Evolutionary conservation across 1,284 basidiomycete genomes (phyloP), one percentile per base, ranked within the genome.

Genomic region (Omphalotus olearius): DNA sequence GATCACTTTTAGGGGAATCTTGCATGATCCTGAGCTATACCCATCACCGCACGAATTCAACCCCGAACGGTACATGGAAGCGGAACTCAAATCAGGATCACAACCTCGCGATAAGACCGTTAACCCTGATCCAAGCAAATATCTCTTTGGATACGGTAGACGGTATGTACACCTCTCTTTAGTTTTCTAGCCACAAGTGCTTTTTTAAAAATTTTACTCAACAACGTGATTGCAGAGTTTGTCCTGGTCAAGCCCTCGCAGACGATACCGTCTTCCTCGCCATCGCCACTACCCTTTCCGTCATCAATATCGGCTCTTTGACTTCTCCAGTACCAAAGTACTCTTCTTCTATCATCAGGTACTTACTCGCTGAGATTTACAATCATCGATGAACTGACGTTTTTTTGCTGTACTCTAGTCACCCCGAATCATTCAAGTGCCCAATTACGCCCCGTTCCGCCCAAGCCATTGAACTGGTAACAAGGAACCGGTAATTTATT

Each of bases 41-140:
- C 43, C 36, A 18, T 35, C 25, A 23, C 50, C 50, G 2, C 45
- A 25, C 4, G 26, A 52, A 26, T 52, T 47, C 38, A 17, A 40
- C 36, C 50, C 50, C n/a, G 45, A 52, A 18, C 26, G 50, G n/a
- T 52, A 46, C 35, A 44, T 47, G 14, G 37, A 28, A 33, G 20
- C n/a, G 5, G 16, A 36, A 25, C 3, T 26, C 26, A 13, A 43
- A 25, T 18, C 13, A 30, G 18, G 38, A 11, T 18, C 1, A 23
- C 9, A 42, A 11, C 23, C 23, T 23, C 23, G 23, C 23, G 23
- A 23, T 5, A 23, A 23, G 23, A 10, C 30, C 9, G 6, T 50
- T 5, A 50, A 43, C n/a, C 37, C 50, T 41, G 44, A 52, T 47
- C 50, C 50, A 5, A 18, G 45, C 9, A 45, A 41, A 17, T 52